A percentile compares a stretch with the other conserved stretches of the same genome.
Evolutionary conservation across 495 filamentous ascomycete species (phyloP).

Genomic region (Talaromyces wortmannii): DNA sequence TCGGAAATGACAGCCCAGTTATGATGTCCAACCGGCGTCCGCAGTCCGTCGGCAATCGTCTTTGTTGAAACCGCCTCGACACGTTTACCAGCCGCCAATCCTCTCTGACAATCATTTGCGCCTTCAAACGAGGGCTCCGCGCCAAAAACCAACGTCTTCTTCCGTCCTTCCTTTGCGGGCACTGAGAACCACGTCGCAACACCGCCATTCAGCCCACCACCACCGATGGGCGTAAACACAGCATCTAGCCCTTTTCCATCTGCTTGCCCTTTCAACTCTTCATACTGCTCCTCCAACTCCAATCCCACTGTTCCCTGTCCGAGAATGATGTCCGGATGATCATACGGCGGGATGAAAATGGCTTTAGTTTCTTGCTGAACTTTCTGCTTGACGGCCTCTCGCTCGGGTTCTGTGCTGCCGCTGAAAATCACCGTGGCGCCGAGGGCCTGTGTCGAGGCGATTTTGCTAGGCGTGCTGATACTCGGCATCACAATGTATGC

Average conservation of each 20-base stretch:
- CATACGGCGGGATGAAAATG: constrained; percentile 78
- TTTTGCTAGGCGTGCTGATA: constrained; percentile 78
- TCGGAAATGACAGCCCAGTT: constrained; percentile 83
- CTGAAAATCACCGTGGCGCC: constrained; percentile 76
- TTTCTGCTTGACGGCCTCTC: constrained; percentile 65
- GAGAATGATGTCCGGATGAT: constrained; percentile 84
- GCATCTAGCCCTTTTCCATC: constrained; percentile 51
- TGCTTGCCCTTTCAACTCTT: constrained; percentile 24
- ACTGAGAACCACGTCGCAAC: constrained; percentile 68
- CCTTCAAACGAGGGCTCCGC: constrained; percentile 81
- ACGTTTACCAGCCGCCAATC: constrained; percentile 53
- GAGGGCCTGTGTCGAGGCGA: constrained; percentile 70
- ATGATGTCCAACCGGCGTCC: constrained; percentile 71
- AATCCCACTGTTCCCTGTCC: constrained; percentile 85
- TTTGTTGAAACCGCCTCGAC: constrained; percentile 61
- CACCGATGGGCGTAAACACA: constrained; percentile 80
- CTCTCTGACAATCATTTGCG: constrained; percentile 73
- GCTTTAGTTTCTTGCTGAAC: constrained; percentile 67
- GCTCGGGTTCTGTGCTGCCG: constrained; percentile 71
- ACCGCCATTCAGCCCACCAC: constrained; percentile 83
- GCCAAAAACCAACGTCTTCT: constrained; percentile 69
- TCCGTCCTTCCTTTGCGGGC: constrained; percentile 28
- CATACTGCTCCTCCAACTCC: constrained; percentile 72
- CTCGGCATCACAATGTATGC: constrained; percentile 87
- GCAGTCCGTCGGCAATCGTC: constrained; percentile 85